Base-by-base conservation (phyloP, 2,329 filamentous ascomycete genomes). In the Coleophoma crateriformis region DNA sequence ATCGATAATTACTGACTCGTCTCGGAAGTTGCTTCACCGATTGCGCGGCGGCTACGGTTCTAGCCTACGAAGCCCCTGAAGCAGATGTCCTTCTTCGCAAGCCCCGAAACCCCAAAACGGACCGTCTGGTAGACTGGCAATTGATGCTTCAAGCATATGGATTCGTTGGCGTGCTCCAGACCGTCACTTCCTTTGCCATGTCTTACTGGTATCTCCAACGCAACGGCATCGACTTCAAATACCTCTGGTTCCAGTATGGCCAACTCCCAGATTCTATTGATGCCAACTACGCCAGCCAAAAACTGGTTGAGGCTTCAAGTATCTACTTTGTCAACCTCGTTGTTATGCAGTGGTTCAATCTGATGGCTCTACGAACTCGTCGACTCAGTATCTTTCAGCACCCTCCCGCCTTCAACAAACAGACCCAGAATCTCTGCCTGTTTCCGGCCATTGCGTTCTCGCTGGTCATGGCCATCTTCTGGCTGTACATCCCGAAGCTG, bases 251-350 rank as follows among this genome's bases (percentile, higher is more conserved):
- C 63, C 74, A 76, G 19, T 89, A 87, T 61, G 83, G 83, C 46
- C 67, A 68, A 35, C 62, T 67, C 3, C 68, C 72, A 43, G 67
- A 61, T 0, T 63, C 64, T 4, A 69, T 75, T 13, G 65, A 77
- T 22, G 77, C 78, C 55, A 69, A 74, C 3, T 76, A 81, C 48
- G 80, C 79, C 58, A 79, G 78, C 49, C 70, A 78, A 48, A 81
- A 74, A 52, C 39, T 61, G 14, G 53, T 48, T 37, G 64, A 58
- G 49, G 54, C 61, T 45, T 73, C 49, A 46, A 71, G 64, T 14
- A 84, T 92, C 52, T 91, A 91, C 67, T 91, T 91, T 59, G 79
- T 90, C 57, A 91, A 84, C 51, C 71, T 92, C 19, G 87, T 92
- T 2, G 82, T 91, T 45, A 89, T 91, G 85, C 85, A 88, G 73